A percentile compares a stretch with the other conserved stretches of the same genome.
Conservation (phyloP, 2,329 filamentous ascomycete species). For the Talaromyces sp. region DNA sequence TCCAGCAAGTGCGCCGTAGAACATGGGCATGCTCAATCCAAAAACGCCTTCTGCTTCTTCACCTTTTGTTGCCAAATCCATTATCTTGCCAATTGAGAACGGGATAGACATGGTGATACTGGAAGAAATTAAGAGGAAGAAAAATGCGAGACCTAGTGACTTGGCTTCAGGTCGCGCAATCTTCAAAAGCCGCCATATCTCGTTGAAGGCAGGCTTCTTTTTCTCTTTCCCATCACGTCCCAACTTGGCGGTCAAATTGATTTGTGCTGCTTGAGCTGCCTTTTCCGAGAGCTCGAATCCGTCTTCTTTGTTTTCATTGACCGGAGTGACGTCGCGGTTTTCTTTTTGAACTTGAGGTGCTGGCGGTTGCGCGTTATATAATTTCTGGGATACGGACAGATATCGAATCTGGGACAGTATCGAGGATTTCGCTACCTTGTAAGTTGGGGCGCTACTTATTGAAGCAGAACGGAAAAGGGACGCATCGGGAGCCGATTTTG, state of each 20-base stretch:
- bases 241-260: slow-evolving; percentile 83
- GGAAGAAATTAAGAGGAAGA: slow-evolving; percentile 83
- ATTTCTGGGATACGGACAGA: slow-evolving; percentile 27
- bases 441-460: neutral
- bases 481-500: neutral
- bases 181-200: slow-evolving; percentile 82
- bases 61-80: slow-evolving; percentile 82
- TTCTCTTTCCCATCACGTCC: slow-evolving; percentile 68
- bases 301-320: slow-evolving; percentile 52
- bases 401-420: slow-evolving; percentile 26
- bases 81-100: slow-evolving; percentile 91
- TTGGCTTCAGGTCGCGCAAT: slow-evolving; percentile 82
- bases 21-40: slow-evolving; percentile 78
- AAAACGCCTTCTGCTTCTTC: slow-evolving; percentile 64
- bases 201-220: slow-evolving; percentile 60
- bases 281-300: slow-evolving; percentile 74
- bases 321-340: slow-evolving; percentile 34
- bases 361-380: slow-evolving; percentile 27
- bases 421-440: slow-evolving; percentile 7
- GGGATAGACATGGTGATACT: slow-evolving; percentile 93
- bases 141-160: slow-evolving; percentile 73
- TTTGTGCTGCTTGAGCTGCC: slow-evolving; percentile 78
- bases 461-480: slow-evolving; percentile 18
- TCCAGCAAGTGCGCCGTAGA: slow-evolving; percentile 75
- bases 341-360: slow-evolving; percentile 19